Base-by-base conservation (phyloP, 192 early-diverging fungal genomes). In the Linnemannia schmuckeri region DNA sequence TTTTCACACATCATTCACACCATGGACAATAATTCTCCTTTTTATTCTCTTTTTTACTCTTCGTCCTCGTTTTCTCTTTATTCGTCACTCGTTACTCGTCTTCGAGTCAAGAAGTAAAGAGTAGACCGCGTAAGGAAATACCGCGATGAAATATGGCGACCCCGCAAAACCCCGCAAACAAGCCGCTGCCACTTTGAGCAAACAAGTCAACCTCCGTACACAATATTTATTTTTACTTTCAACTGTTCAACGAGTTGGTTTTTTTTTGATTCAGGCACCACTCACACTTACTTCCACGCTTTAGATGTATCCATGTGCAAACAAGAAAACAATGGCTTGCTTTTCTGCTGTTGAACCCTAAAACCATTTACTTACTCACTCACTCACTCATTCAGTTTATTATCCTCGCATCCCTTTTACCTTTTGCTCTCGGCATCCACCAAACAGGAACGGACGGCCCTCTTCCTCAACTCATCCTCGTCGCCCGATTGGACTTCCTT, bases 151-250 rank as follows among this genome's bases (percentile, higher is more conserved):
- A 30, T 15, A 30, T 27, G 61, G 12, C 61, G 61, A 66, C 61
- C 61, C 61, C 61, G 61, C 61, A 66, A 66, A 66, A 66, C 61
- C 61, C 61, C 61, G 61, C 61, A 66, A 66, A 30, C 61, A 66
- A 24, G 30, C 27, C 27, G 61, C 61, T 66, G 61, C 61, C 61
- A 66, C 61, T 66, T 66, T 66, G 61, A 66, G 61, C 61, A 33
- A 33, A 66, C 61, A 66, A 15, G 10, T 12, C 2, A 9, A 66
- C 61, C 61, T 15, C 61, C 12, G 7, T n/a, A 66, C 27, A 33
- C 7, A 66, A 66, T 66, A 66, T 66, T 66, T 66, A 27, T 61
- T 61, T 66, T 66, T 66, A 66, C 27, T 61, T 10, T 30, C n/a
- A 27, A 33, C n/a, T 15, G 12, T 15, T 66, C 9, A 13, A 12